Percentiles rank a stretch among this genome's conserved stretches.
phyloP scores from a whole-genome alignment of 2,329 filamentous ascomycete genomes.

The Neopestalotiopsis sp. region DNA sequence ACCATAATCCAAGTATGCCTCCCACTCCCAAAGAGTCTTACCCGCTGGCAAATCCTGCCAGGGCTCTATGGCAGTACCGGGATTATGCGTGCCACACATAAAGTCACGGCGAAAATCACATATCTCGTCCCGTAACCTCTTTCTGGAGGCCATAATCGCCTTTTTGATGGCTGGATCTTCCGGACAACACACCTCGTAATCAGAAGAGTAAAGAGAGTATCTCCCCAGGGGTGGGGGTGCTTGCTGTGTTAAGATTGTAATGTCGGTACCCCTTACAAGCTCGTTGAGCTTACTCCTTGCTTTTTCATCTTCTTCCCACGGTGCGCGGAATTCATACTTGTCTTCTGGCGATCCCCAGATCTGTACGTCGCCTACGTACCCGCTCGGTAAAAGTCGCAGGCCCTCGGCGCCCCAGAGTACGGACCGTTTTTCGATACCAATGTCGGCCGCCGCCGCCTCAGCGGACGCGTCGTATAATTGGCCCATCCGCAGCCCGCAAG shows the following conservation, averaged over 20 bases:
- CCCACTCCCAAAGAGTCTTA: neutral
- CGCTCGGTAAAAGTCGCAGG: neutral
- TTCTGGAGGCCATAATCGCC: neutral
- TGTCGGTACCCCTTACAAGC: neutral
- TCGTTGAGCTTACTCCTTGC: neutral
- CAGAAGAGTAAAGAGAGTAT: no score
- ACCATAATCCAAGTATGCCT: neutral
- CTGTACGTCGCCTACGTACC: neutral
- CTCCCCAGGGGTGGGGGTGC: no score
- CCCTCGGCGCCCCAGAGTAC: constrained; percentile 2
- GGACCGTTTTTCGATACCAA: neutral
- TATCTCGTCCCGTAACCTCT: neutral
- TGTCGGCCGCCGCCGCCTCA: neutral
- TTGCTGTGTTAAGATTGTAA: neutral
- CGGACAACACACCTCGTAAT: no score
- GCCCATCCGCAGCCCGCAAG: constrained; percentile 7
- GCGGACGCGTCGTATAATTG: constrained; percentile 1
- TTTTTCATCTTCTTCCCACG: neutral
- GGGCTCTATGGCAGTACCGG: no score
- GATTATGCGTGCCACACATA: neutral
- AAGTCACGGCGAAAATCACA: neutral
- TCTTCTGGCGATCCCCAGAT: neutral
- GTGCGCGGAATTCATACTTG: neutral
- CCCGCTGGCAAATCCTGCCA: neutral
- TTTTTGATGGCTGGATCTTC: no score